A percentile compares a stretch with the other conserved stretches of the same genome.
These are phyloP conservation scores for Panicum miliaceum DNA, from an alignment of 176 grass and related monocot species.

Conservation along the genomic window DNA sequence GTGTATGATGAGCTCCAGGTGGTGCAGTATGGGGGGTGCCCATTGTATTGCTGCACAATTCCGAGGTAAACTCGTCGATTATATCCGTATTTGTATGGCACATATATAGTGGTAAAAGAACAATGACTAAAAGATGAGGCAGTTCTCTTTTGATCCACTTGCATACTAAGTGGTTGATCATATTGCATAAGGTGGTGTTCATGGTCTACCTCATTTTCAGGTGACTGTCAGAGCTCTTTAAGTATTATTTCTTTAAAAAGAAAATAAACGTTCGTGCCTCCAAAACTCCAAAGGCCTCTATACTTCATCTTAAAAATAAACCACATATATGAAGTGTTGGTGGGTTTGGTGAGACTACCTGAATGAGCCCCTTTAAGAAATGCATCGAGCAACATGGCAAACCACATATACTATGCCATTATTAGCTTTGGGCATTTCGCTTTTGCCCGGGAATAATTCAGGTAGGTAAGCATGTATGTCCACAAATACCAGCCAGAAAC, in stretches of 20 bases:
- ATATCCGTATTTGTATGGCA: not conserved
- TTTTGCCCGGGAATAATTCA: conserved; percentile 34
- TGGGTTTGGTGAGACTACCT: conserved; percentile 38
- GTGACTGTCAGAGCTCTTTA: too few relatives aligned
- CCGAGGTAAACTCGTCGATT: not conserved
- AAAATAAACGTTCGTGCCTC: not conserved
- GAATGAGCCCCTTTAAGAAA: not conserved
- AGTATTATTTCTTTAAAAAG: too few relatives aligned
- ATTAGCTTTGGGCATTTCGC: not conserved
- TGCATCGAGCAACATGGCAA: not conserved
- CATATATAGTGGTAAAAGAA: not conserved
- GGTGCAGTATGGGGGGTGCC: not conserved
- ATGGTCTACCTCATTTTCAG: too few relatives aligned
- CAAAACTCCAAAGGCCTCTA: too few relatives aligned
- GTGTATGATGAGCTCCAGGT: not conserved
- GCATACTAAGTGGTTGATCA: not conserved
- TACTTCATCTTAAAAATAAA: not conserved
- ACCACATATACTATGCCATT: not conserved
- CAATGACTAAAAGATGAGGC: not conserved
- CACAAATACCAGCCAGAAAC: not conserved
- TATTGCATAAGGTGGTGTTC: not conserved
- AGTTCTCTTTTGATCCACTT: not conserved
- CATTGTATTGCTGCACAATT: not conserved
- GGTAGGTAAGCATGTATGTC: conserved; percentile 29
- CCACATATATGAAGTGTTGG: not conserved